A percentile compares a stretch with the other conserved stretches of the same genome.
Evolutionary conservation across 352 stramenopile species (phyloP).

Genomic region (Phytophthora vignae): DNA sequence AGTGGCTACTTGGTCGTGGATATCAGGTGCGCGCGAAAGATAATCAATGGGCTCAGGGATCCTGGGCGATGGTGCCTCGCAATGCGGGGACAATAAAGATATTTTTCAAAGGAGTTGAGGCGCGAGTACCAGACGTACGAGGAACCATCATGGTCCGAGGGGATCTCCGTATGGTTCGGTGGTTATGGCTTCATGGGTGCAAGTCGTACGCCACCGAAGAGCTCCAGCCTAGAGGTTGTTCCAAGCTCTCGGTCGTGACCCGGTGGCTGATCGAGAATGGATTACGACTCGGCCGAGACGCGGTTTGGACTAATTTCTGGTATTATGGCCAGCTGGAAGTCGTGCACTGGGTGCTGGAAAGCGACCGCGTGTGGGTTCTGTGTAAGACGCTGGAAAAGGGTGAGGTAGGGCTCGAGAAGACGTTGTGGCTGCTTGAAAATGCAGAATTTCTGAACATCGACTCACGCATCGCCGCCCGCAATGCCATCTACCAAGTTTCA

Average conservation of each 20-base stretch:
- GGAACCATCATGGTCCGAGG: background rate
- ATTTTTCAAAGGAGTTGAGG: background rate
- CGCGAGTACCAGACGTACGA: background rate
- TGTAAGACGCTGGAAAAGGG: background rate
- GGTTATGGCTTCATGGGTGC: background rate
- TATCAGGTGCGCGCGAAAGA: background rate
- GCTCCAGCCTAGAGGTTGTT: background rate
- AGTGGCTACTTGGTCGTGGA: background rate
- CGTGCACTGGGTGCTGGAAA: background rate
- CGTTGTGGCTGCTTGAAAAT: background rate
- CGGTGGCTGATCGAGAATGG: background rate
- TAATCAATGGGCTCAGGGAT: background rate
- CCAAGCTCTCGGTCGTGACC: background rate
- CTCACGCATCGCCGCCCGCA: background rate
- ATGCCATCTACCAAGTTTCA: background rate
- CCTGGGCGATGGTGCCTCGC: no score
- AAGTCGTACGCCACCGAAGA: background rate
- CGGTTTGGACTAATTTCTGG: background rate
- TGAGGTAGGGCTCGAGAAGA: background rate
- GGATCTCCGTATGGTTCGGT: background rate
- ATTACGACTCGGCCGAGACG: background rate
- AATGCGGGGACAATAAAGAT: background rate
- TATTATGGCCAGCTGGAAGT: background rate
- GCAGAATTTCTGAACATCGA: background rate
- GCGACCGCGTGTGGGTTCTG: background rate